Conservation (phyloP, 139 green algal species). For the Volvox africanus region DNA sequence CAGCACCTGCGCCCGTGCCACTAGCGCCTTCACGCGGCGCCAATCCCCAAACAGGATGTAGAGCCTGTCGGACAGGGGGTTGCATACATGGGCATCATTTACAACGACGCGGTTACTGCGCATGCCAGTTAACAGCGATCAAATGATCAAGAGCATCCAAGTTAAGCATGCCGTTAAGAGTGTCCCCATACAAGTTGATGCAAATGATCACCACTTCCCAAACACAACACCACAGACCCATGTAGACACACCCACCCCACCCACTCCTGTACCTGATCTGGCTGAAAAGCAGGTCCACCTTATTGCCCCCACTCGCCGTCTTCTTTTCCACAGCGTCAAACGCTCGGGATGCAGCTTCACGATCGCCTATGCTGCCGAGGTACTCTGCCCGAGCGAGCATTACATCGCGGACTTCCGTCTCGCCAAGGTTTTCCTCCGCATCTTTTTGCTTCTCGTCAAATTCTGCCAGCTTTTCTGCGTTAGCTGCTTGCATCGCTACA, state of each 20-base stretch:
- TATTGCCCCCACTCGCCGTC: slow-evolving; percentile 91
- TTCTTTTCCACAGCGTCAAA: slow-evolving; percentile 85
- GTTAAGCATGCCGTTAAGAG: too few species aligned
- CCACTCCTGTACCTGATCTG: slow-evolving; percentile 71
- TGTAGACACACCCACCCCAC: too few species aligned
- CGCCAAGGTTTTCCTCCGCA: slow-evolving; percentile 94
- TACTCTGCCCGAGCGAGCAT: slow-evolving; percentile 91
- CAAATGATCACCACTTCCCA: too few species aligned
- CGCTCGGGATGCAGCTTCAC: slow-evolving; percentile 78
- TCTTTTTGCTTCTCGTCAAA: slow-evolving; percentile 86
- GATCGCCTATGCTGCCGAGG: slow-evolving; percentile 84
- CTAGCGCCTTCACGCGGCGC: slow-evolving; percentile 76
- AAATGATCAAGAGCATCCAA: too few species aligned
- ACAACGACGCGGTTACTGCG: too few species aligned
- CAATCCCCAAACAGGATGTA: slow-evolving; percentile 87
- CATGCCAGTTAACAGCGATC: too few species aligned
- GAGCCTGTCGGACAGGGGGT: slow-evolving; percentile 67
- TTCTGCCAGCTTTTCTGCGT: slow-evolving; percentile 67
- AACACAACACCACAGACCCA: too few species aligned
- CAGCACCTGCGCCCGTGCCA: slow-evolving; percentile 79
- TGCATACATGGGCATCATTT: too few species aligned
- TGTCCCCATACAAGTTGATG: too few species aligned
- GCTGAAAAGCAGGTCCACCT: slow-evolving; percentile 96
- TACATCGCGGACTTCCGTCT: slow-evolving; percentile 95
- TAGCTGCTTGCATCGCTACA: slow-evolving; percentile 71